phyloP scores from a whole-genome alignment of 192 early-diverging fungal species.

The Chytriomyces confervae region DNA sequence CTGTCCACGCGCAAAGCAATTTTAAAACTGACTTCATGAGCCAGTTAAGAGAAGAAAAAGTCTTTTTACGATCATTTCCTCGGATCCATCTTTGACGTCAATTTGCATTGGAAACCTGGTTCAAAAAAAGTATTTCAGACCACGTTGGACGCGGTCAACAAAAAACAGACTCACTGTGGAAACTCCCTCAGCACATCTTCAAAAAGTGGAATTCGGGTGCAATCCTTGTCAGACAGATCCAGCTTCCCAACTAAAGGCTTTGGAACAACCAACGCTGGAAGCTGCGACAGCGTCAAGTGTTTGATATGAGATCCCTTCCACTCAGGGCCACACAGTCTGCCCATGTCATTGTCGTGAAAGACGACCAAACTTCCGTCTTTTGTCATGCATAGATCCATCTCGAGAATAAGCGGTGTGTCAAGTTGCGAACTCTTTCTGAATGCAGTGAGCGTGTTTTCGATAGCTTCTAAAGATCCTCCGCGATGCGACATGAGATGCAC shows the following conservation, averaged over 20 bases:
- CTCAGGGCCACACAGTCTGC: slow-evolving; percentile 45
- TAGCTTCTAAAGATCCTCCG: slow-evolving; percentile 53
- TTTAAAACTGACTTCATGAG: neutral
- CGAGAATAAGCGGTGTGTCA: neutral
- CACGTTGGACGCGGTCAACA: neutral
- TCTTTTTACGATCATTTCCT: slow-evolving; percentile 39
- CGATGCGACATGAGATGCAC: slow-evolving; percentile 51
- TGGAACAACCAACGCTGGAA: slow-evolving; percentile 51
- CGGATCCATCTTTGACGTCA: slow-evolving; percentile 56
- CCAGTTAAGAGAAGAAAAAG: neutral
- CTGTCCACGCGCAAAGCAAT: neutral
- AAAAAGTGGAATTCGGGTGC: slow-evolving; percentile 46
- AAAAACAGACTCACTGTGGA: slow-evolving; percentile 20
- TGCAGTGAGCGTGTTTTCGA: slow-evolving; percentile 57
- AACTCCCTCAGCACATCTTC: slow-evolving; percentile 52
- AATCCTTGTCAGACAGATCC: slow-evolving; percentile 38
- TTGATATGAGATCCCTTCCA: slow-evolving; percentile 32
- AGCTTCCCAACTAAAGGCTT: neutral
- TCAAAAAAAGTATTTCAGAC: neutral
- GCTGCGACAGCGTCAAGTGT: slow-evolving; percentile 43
- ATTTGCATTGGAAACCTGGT: slow-evolving; percentile 56
- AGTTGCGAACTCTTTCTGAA: slow-evolving; percentile 50
- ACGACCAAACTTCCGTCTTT: slow-evolving; percentile 54
- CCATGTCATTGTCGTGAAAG: slow-evolving; percentile 53
- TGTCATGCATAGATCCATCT: slow-evolving; percentile 54